Evolutionary conservation across 805 yeast genomes (phyloP).

Genomic region (Suhomyces sp.): DNA sequence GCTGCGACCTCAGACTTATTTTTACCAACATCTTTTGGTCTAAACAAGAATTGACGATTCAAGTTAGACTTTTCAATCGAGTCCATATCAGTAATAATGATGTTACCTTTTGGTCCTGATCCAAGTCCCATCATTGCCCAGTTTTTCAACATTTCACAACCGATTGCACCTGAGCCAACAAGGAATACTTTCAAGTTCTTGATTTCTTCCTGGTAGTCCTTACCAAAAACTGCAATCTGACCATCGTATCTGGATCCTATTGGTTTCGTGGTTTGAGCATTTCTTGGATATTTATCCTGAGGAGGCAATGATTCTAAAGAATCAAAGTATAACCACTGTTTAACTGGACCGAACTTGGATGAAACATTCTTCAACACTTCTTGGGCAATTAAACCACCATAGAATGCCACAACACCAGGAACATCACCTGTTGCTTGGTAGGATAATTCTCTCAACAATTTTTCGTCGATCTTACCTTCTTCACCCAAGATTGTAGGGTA

Average conservation of each 20-base stretch:
- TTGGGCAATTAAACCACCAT: conserved; percentile 94
- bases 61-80: conserved; percentile 93
- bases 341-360: conserved; percentile 91
- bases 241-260: conserved; percentile 82
- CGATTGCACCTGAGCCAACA: conserved; percentile 98
- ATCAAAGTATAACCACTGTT: conserved; percentile 91
- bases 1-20: conserved; percentile 92
- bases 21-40: conserved; percentile 92
- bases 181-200: conserved; percentile 81
- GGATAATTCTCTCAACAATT: conserved; percentile 68
- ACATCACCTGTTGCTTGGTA: conserved; percentile 89
- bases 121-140: conserved; percentile 98
- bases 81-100: conserved; percentile 88
- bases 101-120: conserved; percentile 84
- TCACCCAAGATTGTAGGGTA: conserved; percentile 56
- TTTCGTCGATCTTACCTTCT: conserved; percentile 56
- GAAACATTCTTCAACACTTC: conserved; percentile 94
- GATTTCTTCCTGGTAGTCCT: conserved; percentile 67
- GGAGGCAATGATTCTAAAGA: conserved; percentile 88
- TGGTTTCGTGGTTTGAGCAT: conserved; percentile 71
- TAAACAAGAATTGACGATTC: conserved; percentile 93
- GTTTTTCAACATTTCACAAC: conserved; percentile 96
- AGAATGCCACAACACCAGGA: conserved; percentile 84
- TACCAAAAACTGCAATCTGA: conserved; percentile 94
- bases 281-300: conserved; percentile 54